A percentile compares a stretch with the other conserved stretches of the same genome.
Conservation (phyloP, 2,329 filamentous ascomycete genomes). For the Aspergillus aculeatus region DNA sequence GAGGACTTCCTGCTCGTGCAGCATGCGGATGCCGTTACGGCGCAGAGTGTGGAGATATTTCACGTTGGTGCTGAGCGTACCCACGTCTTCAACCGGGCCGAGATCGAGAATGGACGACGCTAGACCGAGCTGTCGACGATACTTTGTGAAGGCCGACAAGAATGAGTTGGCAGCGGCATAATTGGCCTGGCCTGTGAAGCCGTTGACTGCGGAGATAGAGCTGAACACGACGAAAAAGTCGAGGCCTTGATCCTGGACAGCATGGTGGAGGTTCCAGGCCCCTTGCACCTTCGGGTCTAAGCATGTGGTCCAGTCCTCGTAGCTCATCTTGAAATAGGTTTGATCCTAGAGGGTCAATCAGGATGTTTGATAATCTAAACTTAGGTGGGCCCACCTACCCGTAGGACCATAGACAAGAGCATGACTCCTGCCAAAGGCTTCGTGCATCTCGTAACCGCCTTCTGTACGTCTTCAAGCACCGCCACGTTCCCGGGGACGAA, state of each 20-base stretch:
- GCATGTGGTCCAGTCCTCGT: constrained; percentile 8
- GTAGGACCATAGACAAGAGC: constrained; percentile 18
- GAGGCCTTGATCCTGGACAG: background rate
- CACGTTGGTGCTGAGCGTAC: constrained; percentile 1
- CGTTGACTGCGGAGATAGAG: constrained; percentile 29
- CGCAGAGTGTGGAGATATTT: too few species aligned
- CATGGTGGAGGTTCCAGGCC: constrained; percentile 18
- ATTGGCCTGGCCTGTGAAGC: constrained; percentile 37
- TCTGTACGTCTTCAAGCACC: constrained; percentile 4
- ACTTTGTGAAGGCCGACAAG: constrained; percentile 19
- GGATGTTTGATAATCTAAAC: background rate
- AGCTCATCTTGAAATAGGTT: constrained; percentile 4
- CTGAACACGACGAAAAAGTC: constrained; percentile 13
- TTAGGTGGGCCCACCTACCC: background rate
- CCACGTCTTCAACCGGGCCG: constrained; percentile 25
- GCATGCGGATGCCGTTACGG: too few species aligned
- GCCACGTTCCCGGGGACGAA: constrained; percentile 8
- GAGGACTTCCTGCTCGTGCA: too few species aligned
- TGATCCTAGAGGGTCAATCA: constrained; percentile 3
- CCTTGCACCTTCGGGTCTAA: constrained; percentile 14
- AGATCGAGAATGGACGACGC: constrained; percentile 17
- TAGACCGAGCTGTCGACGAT: constrained; percentile 21
- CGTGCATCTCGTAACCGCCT: background rate
- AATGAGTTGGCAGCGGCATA: constrained; percentile 25
- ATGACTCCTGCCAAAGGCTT: constrained; percentile 16